Base-by-base conservation (phyloP, 2,329 filamentous ascomycete genomes). In the Furcasterigmium sp. region DNA sequence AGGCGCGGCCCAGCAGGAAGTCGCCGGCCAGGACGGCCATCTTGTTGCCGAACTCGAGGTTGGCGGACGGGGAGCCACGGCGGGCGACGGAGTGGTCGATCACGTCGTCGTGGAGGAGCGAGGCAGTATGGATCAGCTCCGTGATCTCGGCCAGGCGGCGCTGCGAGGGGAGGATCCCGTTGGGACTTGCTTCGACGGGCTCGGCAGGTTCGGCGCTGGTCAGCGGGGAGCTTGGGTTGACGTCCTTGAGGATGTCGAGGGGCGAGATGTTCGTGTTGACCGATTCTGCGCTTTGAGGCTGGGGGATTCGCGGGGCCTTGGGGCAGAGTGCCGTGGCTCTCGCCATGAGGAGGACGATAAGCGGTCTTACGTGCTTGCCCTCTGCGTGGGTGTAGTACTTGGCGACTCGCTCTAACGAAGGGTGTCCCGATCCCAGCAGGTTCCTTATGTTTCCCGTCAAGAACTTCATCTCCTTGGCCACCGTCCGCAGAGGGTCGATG, bases 11-110 rank as follows among this genome's bases (percentile, higher is more conserved):
- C 2, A 98, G 77, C 36, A 98, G 71, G 59, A 98, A 98, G 62
- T 98, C 93, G n/a, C 93, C 93, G 0, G 93, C 93, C 52, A 98
- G 69, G 3, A 98, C 91, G 13, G 93, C 91, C 91, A 98, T 97
- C 67, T 98, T 98, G 73, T 98, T 98, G 51, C 93, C 93, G 57
- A 97, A 97, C 57, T 91, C 87, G 48, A 93, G 78, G 62, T 98
- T 98, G 25, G 93, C 93, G 2, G 88, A 95, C 8, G 88, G 85
- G 3, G 82, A 81, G 23, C 88, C 87, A 47, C 93, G 86, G 43
- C 93, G 82, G 43, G 90, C 85, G 34, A 87, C 75, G 1, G 91
- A 94, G 62, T 91, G 87, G 61, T 98, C 93, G 59, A 98, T 95
- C 23, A 98, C 93, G 68, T 98, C 93, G 75, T 98, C 93, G 67